A percentile compares a stretch with the other conserved stretches of the same genome.
Evolutionary conservation across 1,284 basidiomycete species (phyloP).

Genomic region (Ustilago trichophora): DNA sequence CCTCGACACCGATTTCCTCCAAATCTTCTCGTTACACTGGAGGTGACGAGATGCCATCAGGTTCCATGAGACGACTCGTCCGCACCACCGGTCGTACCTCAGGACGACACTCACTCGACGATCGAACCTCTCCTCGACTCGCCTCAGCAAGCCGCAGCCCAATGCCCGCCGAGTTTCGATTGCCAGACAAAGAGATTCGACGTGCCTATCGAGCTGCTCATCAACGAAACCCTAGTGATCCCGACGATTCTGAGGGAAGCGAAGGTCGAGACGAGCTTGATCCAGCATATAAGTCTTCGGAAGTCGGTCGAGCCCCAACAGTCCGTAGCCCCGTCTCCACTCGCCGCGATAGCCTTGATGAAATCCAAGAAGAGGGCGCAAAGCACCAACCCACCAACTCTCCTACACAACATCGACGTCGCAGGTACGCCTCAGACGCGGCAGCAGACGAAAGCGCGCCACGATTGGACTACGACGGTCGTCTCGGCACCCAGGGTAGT

Average conservation of each 20-base stretch:
- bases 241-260: constrained; percentile 25
- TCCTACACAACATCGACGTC: constrained; percentile 16
- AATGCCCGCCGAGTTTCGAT: constrained; percentile 45
- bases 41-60: constrained; percentile 13
- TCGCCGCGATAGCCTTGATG: constrained; percentile 23
- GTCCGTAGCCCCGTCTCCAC: constrained; percentile 11
- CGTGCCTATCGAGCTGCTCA: constrained; percentile 42
- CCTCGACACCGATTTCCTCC: constrained; percentile 7
- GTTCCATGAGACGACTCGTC: constrained; percentile 17
- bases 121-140: constrained; percentile 10
- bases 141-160: constrained; percentile 25
- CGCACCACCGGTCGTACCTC: constrained; percentile 19
- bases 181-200: constrained; percentile 42
- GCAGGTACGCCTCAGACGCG: constrained; percentile 39
- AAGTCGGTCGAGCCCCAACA: neutral
- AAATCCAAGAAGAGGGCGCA: constrained; percentile 29
- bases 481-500: constrained; percentile 29
- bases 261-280: constrained; percentile 3
- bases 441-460: constrained; percentile 17
- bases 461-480: constrained; percentile 22
- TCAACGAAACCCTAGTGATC: constrained; percentile 15
- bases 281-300: neutral
- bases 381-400: neutral
- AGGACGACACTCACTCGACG: constrained; percentile 21
- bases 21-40: constrained; percentile 16